Percentiles rank a stretch among this genome's conserved stretches.
phyloP scores from a whole-genome alignment of 495 filamentous ascomycete genomes.

The Hyaloscypha variabilis region DNA sequence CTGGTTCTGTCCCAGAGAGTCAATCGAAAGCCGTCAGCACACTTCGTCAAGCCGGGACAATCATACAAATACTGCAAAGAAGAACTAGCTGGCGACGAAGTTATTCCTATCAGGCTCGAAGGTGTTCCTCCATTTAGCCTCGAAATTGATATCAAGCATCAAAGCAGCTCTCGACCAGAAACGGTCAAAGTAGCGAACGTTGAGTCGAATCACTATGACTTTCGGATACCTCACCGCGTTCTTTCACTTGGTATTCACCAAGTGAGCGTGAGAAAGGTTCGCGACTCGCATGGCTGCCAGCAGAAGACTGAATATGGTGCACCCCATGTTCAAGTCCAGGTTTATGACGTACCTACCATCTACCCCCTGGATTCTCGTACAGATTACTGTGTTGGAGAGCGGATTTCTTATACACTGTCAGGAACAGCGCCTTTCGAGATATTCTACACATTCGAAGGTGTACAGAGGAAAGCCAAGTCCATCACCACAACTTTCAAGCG shows the following conservation, averaged over 20 bases:
- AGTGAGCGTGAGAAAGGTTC: slow-evolving; percentile 84
- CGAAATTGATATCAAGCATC: slow-evolving; percentile 90
- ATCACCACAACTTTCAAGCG: slow-evolving; percentile 80
- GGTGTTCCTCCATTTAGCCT: slow-evolving; percentile 88
- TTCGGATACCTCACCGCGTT: slow-evolving; percentile 79
- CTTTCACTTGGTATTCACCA: slow-evolving; percentile 84
- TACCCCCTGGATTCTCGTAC: slow-evolving; percentile 78
- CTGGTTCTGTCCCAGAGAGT: slow-evolving; percentile 81
- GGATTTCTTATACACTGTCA: slow-evolving; percentile 85
- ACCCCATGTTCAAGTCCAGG: slow-evolving; percentile 78
- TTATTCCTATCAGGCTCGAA: slow-evolving; percentile 80
- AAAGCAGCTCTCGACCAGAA: slow-evolving; percentile 77
- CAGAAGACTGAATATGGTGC: slow-evolving; percentile 65
- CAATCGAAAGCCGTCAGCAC: slow-evolving; percentile 75
- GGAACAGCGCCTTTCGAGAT: slow-evolving; percentile 90
- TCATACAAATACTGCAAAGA: slow-evolving; percentile 93
- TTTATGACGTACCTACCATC: slow-evolving; percentile 91
- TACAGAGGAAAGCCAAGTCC: slow-evolving; percentile 75
- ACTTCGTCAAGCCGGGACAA: slow-evolving; percentile 84
- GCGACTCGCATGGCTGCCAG: slow-evolving; percentile 82
- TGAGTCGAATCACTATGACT: slow-evolving; percentile 68
- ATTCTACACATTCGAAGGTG: slow-evolving; percentile 84
- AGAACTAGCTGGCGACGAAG: slow-evolving; percentile 77
- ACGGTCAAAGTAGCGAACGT: slow-evolving; percentile 78
- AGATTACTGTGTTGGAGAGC: slow-evolving; percentile 95